Evolutionary conservation across 2,329 filamentous ascomycete species (phyloP).

Genomic region (Colletotrichum liriopes): DNA sequence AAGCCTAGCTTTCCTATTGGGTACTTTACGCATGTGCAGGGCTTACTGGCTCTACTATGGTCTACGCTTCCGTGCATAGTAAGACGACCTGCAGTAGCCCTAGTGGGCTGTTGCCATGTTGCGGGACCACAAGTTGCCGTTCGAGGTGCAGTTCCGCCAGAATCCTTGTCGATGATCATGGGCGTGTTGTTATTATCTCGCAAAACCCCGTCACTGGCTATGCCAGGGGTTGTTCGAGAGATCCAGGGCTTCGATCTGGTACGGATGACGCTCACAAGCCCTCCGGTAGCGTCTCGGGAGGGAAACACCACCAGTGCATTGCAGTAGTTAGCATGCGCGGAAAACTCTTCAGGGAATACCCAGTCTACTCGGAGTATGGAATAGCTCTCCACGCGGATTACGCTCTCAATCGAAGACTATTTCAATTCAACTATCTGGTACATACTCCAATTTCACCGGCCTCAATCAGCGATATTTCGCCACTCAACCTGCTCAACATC

Average conservation of each 20-base stretch:
- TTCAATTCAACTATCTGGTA: not conserved
- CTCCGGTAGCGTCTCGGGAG: not conserved
- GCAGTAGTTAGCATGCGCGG: slow-evolving; percentile 7
- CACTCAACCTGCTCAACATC: not conserved
- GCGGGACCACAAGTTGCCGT: slow-evolving; percentile 27
- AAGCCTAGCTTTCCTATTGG: slow-evolving; percentile 8
- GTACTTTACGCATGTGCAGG: slow-evolving; percentile 10
- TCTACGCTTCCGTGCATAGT: not conserved
- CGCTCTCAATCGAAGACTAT: not conserved
- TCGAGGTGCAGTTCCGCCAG: slow-evolving; percentile 18
- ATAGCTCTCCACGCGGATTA: too few species aligned
- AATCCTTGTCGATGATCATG: slow-evolving; percentile 38
- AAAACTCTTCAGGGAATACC: not conserved
- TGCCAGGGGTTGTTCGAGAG: slow-evolving; percentile 14
- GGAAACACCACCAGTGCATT: not conserved
- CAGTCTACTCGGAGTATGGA: not conserved
- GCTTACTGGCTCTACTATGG: not conserved
- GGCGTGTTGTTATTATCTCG: slow-evolving; percentile 23
- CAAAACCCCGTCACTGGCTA: not conserved
- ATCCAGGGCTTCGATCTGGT: slow-evolving; percentile 31
- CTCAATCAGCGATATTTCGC: not conserved
- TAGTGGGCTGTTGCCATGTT: slow-evolving; percentile 18
- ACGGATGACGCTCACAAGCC: slow-evolving; percentile 10
- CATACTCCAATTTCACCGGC: too few species aligned
- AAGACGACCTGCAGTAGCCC: slow-evolving; percentile 39